Evolutionary conservation across 805 yeast species (phyloP), one percentile per base, ranked within the genome.

Genomic region (Myxozyma geophila): DNA sequence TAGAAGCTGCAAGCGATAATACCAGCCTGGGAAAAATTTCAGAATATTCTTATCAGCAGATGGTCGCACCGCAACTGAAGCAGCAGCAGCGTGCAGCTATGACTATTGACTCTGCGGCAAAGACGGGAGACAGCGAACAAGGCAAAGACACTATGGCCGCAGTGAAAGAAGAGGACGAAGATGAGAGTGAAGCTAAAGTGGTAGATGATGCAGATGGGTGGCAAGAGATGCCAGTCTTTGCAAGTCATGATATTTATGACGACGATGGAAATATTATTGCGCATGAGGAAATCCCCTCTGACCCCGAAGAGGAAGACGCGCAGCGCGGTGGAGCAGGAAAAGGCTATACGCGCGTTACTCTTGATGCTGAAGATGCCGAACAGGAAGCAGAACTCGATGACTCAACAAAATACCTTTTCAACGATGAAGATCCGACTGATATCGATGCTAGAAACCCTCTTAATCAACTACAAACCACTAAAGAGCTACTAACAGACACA

Each of bases 321-420:
- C 64, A 74, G 4, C 74, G 78, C 21, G 78, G 81, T 36, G 80
- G 77, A 15, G 85, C 85, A 0, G 83, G 83, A 47, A 84, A 80
- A 33, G 93, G 96, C 0, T 95, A 95, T 74, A 95, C 98, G 0
- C 87, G 96, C 71, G 88, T 95, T 8, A 90, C 91, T 36, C 89
- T 87, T 0, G 95, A 90, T 70, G 91, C 87, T 67, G 98, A 95
- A 73, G 90, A 92, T 7, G 87, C 87, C 21, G 85, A 87, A 67
- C 89, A 88, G 66, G 78, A 81, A 39, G 78, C 74, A 43, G 77
- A 84, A 4, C 67, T 79, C 59, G 86, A 85, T 70, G 81, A 79
- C 58, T 79, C 81, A 63, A 85, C 88, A 0, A 87, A 84, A 66
- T 85, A 82, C 64, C 70, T 86, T 47, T 84, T 86, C 70, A 78